These are phyloP conservation scores for Marchantia polymorpha DNA, from an alignment of 225 moss, liverwort and hornwort genomes.

Conservation along the genomic window DNA sequence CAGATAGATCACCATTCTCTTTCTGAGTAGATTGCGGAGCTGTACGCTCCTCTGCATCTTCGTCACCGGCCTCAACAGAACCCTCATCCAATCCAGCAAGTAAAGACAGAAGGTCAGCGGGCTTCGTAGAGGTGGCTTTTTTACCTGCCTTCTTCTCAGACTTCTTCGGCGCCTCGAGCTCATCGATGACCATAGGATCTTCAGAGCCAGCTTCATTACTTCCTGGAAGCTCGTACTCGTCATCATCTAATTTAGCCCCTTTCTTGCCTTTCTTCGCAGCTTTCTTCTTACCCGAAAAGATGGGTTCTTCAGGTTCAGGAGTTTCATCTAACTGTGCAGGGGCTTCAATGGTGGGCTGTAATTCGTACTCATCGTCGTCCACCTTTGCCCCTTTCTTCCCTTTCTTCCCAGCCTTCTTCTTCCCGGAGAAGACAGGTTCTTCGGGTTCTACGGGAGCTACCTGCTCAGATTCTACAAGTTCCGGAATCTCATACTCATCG, in stretches of 20 bases:
- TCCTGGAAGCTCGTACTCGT: conserved; percentile 29
- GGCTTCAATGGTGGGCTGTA: neutral
- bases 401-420: conserved; percentile 39
- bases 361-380: conserved; percentile 36
- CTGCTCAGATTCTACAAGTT: conserved; percentile 11
- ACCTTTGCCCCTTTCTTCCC: conserved; percentile 47
- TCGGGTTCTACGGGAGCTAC: conserved; percentile 23
- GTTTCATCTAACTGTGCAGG: neutral
- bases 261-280: conserved; percentile 47
- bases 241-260: conserved; percentile 37
- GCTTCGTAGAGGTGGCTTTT: conserved; percentile 13
- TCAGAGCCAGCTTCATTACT: conserved; percentile 17
- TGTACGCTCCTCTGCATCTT: conserved; percentile 19
- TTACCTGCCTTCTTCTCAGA: conserved; percentile 13
- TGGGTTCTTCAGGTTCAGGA: conserved; percentile 11
- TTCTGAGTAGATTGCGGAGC: neutral
- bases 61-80: conserved; percentile 27
- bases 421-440: conserved; percentile 33
- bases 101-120: conserved; percentile 22
- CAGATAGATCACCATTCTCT: conserved; percentile 28
- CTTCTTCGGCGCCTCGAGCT: conserved; percentile 19
- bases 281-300: conserved; percentile 31
- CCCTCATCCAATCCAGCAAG: conserved; percentile 32
- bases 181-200: neutral
- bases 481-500: conserved; percentile 30